Conservation (phyloP, 2,329 filamentous ascomycete species). For the Pseudogymnoascus verrucosus region DNA sequence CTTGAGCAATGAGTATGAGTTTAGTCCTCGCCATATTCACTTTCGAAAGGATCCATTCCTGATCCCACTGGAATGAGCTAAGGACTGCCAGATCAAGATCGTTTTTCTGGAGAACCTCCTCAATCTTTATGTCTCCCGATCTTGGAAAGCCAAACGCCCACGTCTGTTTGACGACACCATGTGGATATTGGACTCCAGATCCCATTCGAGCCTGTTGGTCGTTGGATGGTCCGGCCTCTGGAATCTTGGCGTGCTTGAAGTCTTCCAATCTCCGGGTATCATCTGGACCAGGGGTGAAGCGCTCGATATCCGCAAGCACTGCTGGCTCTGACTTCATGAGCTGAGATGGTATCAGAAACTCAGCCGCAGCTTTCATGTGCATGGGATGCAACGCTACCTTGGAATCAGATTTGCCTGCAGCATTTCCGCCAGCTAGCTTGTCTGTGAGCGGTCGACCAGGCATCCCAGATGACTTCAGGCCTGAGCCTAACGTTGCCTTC, state of each 20-base stretch:
- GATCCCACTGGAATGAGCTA: conserved; percentile 82
- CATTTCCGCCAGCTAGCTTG: neutral
- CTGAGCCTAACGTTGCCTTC: neutral
- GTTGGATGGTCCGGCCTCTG: conserved; percentile 11
- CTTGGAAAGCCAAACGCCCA: conserved; percentile 60
- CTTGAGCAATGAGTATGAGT: conserved; percentile 52
- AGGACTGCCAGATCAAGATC: conserved; percentile 69
- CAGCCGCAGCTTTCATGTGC: neutral
- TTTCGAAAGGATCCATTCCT: conserved; percentile 69
- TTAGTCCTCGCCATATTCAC: conserved; percentile 53
- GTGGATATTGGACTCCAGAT: conserved; percentile 25
- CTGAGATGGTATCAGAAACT: conserved; percentile 8
- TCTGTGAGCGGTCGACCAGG: neutral
- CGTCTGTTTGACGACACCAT: conserved; percentile 72
- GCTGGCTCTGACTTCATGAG: conserved; percentile 6
- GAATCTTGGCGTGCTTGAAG: too few species aligned
- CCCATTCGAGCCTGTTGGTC: conserved; percentile 10
- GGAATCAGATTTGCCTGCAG: neutral
- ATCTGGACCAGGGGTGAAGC: neutral
- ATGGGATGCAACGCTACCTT: conserved; percentile 5
- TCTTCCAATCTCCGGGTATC: neutral
- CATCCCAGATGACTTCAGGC: neutral
- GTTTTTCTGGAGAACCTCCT: conserved; percentile 71
- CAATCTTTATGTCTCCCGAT: conserved; percentile 68
- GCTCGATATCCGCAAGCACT: conserved; percentile 1